A percentile compares a stretch with the other conserved stretches of the same genome.
Conservation (phyloP, 2,329 filamentous ascomycete species). For the Phialemoniopsis sp. region DNA sequence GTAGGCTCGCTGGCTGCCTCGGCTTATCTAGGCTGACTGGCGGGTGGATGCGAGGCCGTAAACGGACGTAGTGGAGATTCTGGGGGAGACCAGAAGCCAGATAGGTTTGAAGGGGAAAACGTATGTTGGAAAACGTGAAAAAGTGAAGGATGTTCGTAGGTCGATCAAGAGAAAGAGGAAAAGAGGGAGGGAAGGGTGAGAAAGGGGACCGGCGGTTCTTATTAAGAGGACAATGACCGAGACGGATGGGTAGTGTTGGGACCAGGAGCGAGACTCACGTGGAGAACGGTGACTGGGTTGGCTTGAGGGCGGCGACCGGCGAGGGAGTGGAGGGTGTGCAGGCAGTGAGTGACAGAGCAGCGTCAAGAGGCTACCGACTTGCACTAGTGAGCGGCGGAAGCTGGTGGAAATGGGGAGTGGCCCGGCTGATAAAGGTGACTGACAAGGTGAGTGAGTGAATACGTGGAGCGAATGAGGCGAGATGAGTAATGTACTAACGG, state of each 20-base stretch:
- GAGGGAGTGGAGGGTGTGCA: too few species aligned
- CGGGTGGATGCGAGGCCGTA: neutral
- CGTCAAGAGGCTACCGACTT: too few species aligned
- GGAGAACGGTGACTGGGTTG: too few species aligned
- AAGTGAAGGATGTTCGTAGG: too few species aligned
- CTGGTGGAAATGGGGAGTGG: too few species aligned
- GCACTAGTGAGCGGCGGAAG: too few species aligned
- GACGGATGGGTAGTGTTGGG: too few species aligned
- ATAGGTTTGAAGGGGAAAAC: neutral
- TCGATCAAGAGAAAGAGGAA: neutral
- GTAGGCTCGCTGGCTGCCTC: neutral
- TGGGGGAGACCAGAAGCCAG: neutral
- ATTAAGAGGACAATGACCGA: neutral
- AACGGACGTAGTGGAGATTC: neutral
- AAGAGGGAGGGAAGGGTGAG: slow-evolving; percentile 1
- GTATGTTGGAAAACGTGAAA: neutral
- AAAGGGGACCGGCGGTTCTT: neutral
- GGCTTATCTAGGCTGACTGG: neutral
- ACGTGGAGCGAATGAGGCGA: neutral
- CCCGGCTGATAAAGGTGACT: too few species aligned
- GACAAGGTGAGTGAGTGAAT: too few species aligned
- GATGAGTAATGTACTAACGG: neutral
- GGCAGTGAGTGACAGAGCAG: too few species aligned
- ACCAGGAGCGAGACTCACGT: too few species aligned
- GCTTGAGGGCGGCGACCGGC: too few species aligned